Evolutionary conservation across 768 basidiomycete genomes (phyloP).

Genomic region (Terana coerulea): DNA sequence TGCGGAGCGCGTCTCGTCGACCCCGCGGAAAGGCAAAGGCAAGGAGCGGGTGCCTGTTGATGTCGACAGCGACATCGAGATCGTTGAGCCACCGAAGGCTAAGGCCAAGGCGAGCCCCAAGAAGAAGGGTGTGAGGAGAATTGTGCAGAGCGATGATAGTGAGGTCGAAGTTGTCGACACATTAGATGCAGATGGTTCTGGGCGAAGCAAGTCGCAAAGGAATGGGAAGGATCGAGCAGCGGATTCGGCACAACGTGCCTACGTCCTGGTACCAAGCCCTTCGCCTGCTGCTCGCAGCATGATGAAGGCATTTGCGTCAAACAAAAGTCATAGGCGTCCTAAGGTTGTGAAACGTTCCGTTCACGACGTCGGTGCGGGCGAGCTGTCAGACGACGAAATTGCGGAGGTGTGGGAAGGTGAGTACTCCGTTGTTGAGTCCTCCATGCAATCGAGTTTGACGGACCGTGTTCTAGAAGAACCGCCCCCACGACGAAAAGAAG

Average conservation of each 20-base stretch:
- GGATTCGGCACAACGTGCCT: background rate
- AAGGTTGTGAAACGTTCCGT: background rate
- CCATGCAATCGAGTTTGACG: background rate
- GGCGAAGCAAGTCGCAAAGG: no score
- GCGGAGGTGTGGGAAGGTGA: slow-evolving; percentile 5
- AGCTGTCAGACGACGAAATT: slow-evolving; percentile 4
- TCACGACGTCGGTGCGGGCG: background rate
- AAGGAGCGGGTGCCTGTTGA: background rate
- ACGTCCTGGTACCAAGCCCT: slow-evolving; percentile 19
- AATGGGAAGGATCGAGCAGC: background rate
- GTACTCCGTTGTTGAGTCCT: background rate
- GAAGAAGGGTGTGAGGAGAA: background rate
- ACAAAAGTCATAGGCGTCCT: background rate
- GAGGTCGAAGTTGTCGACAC: slow-evolving; percentile 6
- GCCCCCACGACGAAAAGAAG: background rate
- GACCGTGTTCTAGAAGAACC: background rate
- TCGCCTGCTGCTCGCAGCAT: slow-evolving; percentile 12
- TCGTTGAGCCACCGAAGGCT: background rate
- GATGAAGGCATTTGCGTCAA: background rate
- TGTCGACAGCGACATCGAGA: background rate
- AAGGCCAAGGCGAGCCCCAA: background rate
- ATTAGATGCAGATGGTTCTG: slow-evolving; percentile 2
- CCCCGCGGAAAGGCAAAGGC: slow-evolving; percentile 1
- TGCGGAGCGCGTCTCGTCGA: background rate
- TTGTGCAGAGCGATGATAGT: background rate